phyloP scores from a whole-genome alignment of 75 land plant species.

The Azolla pinnata region DNA sequence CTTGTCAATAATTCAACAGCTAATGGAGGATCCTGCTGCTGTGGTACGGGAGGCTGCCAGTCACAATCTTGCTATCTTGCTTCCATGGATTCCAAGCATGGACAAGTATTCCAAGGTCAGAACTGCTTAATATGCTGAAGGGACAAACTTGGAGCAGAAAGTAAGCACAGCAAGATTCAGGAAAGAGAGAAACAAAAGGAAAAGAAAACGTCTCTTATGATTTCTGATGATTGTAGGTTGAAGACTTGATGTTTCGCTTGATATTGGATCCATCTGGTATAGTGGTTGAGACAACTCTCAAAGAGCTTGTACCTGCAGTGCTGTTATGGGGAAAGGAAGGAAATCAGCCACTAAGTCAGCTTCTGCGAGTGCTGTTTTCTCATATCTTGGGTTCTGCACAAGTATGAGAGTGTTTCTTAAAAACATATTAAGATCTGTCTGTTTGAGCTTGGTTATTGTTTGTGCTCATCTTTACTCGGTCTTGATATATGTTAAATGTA shows the following conservation, averaged over 20 bases:
- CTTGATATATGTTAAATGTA: no score
- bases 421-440: no score
- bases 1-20: slow-evolving; percentile 82
- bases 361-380: slow-evolving; percentile 53
- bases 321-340: slow-evolving; percentile 60
- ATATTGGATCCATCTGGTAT: slow-evolving; percentile 79
- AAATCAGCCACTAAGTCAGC: slow-evolving; percentile 40
- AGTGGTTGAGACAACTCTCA: slow-evolving; percentile 74
- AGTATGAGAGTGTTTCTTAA: no score
- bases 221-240: slow-evolving; percentile 87
- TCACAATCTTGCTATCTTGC: slow-evolving; percentile 75
- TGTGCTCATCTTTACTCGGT: no score
- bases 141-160: slow-evolving; percentile 70
- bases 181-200: neutral
- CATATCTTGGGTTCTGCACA: slow-evolving; percentile 68
- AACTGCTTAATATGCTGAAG: slow-evolving; percentile 71
- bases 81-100: slow-evolving; percentile 80
- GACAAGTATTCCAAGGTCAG: slow-evolving; percentile 99
- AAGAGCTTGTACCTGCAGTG: slow-evolving; percentile 74
- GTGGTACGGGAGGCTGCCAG: slow-evolving; percentile 96
- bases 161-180: neutral
- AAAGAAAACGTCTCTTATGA: neutral
- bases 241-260: slow-evolving; percentile 86
- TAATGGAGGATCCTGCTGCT: slow-evolving; percentile 74
- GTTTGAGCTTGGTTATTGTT: no score